Evolutionary conservation across 2,329 filamentous ascomycete species (phyloP).

Genomic region (Phialophora tarda): DNA sequence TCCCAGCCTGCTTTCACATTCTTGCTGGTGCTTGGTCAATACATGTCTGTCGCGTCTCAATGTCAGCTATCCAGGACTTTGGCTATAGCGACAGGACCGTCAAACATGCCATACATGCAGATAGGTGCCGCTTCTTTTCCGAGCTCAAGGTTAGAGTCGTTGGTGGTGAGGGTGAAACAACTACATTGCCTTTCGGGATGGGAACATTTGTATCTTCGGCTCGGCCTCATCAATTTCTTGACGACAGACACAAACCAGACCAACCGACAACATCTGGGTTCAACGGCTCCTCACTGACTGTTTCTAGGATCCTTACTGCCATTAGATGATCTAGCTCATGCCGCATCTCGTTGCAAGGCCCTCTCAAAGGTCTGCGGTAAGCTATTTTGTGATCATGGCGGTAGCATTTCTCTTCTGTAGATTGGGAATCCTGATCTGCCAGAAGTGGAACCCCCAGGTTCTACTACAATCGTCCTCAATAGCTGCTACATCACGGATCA

Average conservation of each 20-base stretch:
- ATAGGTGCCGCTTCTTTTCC: background rate
- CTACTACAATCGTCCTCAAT: background rate
- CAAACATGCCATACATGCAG: background rate
- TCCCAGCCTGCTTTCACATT: background rate
- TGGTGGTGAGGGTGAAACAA: background rate
- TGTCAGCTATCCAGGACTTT: background rate
- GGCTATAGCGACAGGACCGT: background rate
- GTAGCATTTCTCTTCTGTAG: background rate
- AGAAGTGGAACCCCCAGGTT: background rate
- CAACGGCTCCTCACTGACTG: background rate
- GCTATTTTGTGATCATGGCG: background rate
- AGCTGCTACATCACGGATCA: background rate
- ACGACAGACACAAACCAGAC: slow-evolving; percentile 9
- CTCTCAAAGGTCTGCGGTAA: background rate
- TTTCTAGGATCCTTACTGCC: background rate
- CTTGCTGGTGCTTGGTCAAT: background rate
- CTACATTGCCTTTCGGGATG: background rate
- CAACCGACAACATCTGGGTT: background rate
- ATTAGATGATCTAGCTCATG: background rate
- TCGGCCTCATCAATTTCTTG: background rate
- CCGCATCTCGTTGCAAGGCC: background rate
- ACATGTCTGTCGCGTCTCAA: background rate
- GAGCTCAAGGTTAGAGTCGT: background rate
- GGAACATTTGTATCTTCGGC: background rate
- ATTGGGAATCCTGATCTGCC: background rate